phyloP scores from a whole-genome alignment of 352 stramenopile genomes.

The Phytophthora hybrid region DNA sequence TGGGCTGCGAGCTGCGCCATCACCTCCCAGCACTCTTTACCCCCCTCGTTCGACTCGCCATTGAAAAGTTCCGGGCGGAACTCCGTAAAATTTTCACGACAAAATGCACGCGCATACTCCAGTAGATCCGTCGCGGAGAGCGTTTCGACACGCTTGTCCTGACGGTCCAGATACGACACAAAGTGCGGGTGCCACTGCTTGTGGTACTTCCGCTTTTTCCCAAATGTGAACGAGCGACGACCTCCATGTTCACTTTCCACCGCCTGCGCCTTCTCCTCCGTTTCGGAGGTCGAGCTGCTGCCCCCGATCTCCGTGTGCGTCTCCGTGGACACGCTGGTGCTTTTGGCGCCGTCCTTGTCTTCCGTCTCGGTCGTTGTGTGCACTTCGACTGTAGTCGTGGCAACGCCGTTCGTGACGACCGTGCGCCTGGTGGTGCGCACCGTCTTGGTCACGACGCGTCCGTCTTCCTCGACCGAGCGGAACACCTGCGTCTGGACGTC shows the following conservation, averaged over 20 bases:
- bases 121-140: conserved; percentile 26
- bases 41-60: conserved; percentile 19
- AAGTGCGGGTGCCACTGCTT: conserved; percentile 36
- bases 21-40: conserved; percentile 23
- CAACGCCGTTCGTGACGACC: conserved; percentile 4
- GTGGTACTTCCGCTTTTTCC: conserved; percentile 25
- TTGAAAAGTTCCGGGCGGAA: conserved; percentile 27
- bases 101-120: conserved; percentile 33
- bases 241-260: conserved; percentile 1
- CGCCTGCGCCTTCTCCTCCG: background rate
- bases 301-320: conserved; percentile 13
- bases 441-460: conserved; percentile 12
- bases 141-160: conserved; percentile 20
- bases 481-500: conserved; percentile 19
- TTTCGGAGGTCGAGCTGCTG: background rate
- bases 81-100: conserved; percentile 28
- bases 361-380: conserved; percentile 12
- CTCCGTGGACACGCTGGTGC: conserved; percentile 24
- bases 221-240: conserved; percentile 7
- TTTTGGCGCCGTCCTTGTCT: conserved; percentile 20
- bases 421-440: conserved; percentile 5
- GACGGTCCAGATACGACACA: conserved; percentile 22
- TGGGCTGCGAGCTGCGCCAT: conserved; percentile 21
- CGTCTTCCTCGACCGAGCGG: conserved; percentile 1
- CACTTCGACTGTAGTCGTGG: conserved; percentile 15